phyloP scores from a whole-genome alignment of 345 rosid genomes.

The Odontarrhena argentea region DNA sequence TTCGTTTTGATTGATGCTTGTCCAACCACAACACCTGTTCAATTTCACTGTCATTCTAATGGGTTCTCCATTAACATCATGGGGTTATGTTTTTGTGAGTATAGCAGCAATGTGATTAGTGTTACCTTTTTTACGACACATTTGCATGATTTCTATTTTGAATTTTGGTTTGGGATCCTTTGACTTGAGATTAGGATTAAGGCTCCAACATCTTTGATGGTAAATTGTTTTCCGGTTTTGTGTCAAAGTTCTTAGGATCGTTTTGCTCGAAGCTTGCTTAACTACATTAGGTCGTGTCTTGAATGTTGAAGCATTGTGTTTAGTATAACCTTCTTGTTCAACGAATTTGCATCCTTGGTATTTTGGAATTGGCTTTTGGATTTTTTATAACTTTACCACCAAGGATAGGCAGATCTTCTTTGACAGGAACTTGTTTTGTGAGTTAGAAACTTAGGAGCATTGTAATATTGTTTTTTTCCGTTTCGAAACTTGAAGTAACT shows the following conservation, averaged over 20 bases:
- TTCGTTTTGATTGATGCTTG: background rate
- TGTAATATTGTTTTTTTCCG: background rate
- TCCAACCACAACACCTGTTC: background rate
- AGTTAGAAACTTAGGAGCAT: conserved; percentile 7
- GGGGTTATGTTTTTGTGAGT: no score
- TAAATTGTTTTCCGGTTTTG: conserved; percentile 2
- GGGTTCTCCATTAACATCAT: no score
- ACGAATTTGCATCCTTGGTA: background rate
- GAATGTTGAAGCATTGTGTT: background rate
- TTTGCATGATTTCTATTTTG: no score
- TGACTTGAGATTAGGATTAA: no score
- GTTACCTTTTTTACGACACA: no score
- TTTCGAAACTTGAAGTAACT: background rate
- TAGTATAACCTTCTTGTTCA: background rate
- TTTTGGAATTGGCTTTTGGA: background rate
- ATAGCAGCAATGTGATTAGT: no score
- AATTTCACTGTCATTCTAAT: no score
- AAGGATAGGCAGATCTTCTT: background rate
- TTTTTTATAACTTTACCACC: background rate
- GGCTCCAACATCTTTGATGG: conserved; percentile 1
- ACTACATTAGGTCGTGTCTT: conserved; percentile 5
- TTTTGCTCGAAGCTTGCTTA: background rate
- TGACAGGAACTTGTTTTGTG: conserved; percentile 8
- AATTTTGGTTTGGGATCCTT: no score
- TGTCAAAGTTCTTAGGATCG: background rate